phyloP scores from a whole-genome alignment of 1,284 basidiomycete species.

The Leccinum pachyderme region DNA sequence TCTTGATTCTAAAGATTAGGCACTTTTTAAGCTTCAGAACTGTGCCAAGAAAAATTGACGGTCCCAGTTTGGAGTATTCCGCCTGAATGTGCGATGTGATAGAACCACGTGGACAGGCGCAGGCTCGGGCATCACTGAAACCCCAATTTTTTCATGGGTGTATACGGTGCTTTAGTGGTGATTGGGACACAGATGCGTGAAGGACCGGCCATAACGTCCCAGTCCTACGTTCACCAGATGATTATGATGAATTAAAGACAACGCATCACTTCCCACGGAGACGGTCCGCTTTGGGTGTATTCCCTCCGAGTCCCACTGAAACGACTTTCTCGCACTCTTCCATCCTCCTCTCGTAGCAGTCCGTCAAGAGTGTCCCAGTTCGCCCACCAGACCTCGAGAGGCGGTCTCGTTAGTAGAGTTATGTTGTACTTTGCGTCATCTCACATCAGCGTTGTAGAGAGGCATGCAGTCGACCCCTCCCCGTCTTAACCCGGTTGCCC shows the following conservation, averaged over 20 bases:
- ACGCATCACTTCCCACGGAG: background rate
- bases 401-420: conserved; percentile 25
- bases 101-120: too few relatives aligned
- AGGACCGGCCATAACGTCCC: too few relatives aligned
- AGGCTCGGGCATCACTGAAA: too few relatives aligned
- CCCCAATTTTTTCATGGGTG: too few relatives aligned
- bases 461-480: conserved; percentile 18
- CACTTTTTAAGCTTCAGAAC: background rate
- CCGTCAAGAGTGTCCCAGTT: background rate
- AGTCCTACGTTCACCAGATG: too few relatives aligned
- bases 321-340: background rate
- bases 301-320: background rate
- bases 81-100: too few relatives aligned
- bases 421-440: conserved; percentile 13
- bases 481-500: conserved; percentile 22
- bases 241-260: too few relatives aligned
- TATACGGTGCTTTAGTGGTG: too few relatives aligned
- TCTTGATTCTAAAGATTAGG: background rate
- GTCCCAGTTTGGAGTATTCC: background rate
- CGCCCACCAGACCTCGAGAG: conserved; percentile 14
- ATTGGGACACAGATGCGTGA: too few relatives aligned
- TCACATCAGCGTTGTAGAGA: conserved; percentile 22
- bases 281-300: background rate
- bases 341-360: background rate
- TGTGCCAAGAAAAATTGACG: background rate